Percentiles rank a stretch among this genome's conserved stretches.
Evolutionary conservation across 257 asterid species (phyloP).

Genomic region (Solanum paucissectum): DNA sequence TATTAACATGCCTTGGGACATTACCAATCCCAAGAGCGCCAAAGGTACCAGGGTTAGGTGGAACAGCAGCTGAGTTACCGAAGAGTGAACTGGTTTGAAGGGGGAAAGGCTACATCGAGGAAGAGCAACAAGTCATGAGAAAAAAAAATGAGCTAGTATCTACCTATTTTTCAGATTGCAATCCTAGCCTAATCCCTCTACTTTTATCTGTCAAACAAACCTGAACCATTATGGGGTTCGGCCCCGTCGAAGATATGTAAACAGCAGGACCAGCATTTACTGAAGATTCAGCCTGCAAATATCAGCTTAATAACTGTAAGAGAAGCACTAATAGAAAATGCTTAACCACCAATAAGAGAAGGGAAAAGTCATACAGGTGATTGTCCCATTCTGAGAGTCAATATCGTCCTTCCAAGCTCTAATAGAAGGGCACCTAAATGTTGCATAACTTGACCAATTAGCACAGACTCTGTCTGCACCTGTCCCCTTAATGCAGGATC

Average conservation of each 20-base stretch:
- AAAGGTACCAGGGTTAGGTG: conserved; percentile 33
- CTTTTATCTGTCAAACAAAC: conserved; percentile 23
- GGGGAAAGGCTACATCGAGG: conserved; percentile 76
- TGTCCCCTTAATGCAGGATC: conserved; percentile 66
- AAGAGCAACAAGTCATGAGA: not conserved
- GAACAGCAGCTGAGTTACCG: conserved; percentile 32
- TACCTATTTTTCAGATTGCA: not conserved
- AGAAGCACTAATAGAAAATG: not conserved
- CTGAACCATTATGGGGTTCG: conserved; percentile 99
- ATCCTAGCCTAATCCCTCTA: not conserved
- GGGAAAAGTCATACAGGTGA: conserved; percentile 51
- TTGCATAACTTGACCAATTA: conserved; percentile 79
- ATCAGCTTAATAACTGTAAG: conserved; percentile 10
- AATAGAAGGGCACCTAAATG: conserved; percentile 83
- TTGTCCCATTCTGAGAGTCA: conserved; percentile 84
- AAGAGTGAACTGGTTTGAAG: conserved; percentile 72
- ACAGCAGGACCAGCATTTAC: conserved; percentile 97
- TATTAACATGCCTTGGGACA: conserved; percentile 66
- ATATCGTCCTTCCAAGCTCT: conserved; percentile 87
- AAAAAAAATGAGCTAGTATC: not conserved
- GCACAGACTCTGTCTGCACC: conserved; percentile 53
- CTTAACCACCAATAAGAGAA: not conserved
- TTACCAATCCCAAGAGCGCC: conserved; percentile 50
- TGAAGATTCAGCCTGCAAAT: conserved; percentile 71
- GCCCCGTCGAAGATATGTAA: conserved; percentile 86